phyloP scores from a whole-genome alignment of 202 grass and related monocot species.

The Saccharum hybrid region DNA sequence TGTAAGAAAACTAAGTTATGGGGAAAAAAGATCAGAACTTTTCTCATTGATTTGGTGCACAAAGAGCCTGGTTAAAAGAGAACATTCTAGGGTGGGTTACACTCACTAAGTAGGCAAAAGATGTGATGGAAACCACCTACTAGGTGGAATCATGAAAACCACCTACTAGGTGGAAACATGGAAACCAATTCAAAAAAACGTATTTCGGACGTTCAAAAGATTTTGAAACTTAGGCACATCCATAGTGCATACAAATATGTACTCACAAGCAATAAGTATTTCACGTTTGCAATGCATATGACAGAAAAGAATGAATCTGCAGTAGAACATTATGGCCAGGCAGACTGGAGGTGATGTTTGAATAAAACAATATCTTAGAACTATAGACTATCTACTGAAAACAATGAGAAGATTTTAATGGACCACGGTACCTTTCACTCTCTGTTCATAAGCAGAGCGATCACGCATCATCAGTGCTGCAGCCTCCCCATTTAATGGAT shows the following conservation, averaged over 20 bases:
- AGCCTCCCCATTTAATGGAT: conserved; percentile 97
- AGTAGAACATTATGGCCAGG: not conserved
- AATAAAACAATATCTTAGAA: conserved; percentile 25
- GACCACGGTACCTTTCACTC: conserved; percentile 83
- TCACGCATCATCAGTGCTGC: conserved; percentile 96
- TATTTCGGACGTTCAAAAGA: too few relatives aligned
- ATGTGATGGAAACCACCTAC: too few relatives aligned
- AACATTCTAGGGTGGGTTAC: not conserved
- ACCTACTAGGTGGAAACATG: not conserved
- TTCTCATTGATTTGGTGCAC: not conserved
- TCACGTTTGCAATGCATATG: conserved; percentile 14
- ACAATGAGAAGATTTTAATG: conserved; percentile 13
- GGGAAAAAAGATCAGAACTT: not conserved
- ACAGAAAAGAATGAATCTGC: conserved; percentile 12
- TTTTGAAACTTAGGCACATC: too few relatives aligned
- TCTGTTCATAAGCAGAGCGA: conserved; percentile 85
- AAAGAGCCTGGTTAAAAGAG: not conserved
- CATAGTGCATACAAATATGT: too few relatives aligned
- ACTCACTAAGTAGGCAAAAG: not conserved
- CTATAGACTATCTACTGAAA: not conserved
- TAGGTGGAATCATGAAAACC: not conserved
- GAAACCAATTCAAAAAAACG: not conserved
- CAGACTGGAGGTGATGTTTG: not conserved
- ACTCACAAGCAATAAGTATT: not conserved
- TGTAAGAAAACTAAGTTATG: not conserved